Conservation (phyloP, 441 rosid species). For the Breynia disticha region DNA sequence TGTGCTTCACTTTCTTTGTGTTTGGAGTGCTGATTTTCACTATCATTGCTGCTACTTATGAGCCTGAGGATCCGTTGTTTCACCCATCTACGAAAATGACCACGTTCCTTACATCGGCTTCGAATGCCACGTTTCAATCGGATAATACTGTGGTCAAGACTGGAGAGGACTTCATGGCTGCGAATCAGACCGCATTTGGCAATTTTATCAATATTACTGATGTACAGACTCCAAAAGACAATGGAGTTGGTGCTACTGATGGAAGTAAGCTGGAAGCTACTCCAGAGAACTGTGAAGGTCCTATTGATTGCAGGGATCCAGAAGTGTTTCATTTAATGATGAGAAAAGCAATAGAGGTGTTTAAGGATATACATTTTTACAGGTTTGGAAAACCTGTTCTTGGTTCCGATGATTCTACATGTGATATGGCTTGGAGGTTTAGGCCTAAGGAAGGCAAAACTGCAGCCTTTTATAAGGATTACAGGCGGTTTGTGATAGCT, state of each 20-base stretch:
- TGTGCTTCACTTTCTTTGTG: conserved; percentile 79
- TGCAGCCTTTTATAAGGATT: conserved; percentile 79
- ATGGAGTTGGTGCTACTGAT: not conserved
- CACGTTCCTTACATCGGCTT: conserved; percentile 62
- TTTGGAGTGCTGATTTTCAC: conserved; percentile 79
- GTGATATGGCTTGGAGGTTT: conserved; percentile 92
- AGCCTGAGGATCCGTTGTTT: conserved; percentile 89
- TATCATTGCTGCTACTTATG: conserved; percentile 82
- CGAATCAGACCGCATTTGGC: conserved; percentile 54
- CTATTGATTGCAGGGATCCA: conserved; percentile 71
- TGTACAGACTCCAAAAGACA: conserved; percentile 24
- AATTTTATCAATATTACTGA: conserved; percentile 60
- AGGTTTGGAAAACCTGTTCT: conserved; percentile 68
- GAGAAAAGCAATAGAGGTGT: conserved; percentile 64
- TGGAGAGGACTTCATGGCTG: conserved; percentile 81
- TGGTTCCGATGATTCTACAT: conserved; percentile 44
- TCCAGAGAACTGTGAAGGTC: conserved; percentile 35
- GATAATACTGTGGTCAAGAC: conserved; percentile 64
- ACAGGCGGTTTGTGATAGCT: conserved; percentile 55
- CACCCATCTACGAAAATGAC: conserved; percentile 83
- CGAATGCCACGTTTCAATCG: conserved; percentile 73
- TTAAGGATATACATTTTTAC: conserved; percentile 77
- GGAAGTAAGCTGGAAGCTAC: conserved; percentile 6
- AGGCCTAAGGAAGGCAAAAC: conserved; percentile 85
- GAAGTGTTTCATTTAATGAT: conserved; percentile 86